Percentiles rank a stretch among this genome's conserved stretches.
phyloP scores from a whole-genome alignment of 1,284 basidiomycete species.

The Papiliotrema terrestris region DNA sequence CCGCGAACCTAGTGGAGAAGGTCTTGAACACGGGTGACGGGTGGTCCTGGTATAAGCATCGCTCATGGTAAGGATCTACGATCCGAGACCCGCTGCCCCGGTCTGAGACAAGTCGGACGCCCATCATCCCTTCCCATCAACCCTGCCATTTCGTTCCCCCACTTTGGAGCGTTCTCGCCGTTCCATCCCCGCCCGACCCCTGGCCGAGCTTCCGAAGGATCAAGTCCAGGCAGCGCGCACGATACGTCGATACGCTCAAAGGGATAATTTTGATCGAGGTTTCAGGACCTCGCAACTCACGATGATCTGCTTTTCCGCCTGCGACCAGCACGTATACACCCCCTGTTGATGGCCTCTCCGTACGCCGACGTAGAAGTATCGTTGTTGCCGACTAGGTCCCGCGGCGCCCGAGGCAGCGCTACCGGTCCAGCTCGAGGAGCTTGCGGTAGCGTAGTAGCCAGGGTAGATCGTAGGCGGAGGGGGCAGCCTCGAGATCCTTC shows the following conservation, averaged over 20 bases:
- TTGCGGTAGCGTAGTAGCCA: background rate
- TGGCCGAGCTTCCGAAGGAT: too few species aligned
- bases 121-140: too few species aligned
- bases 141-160: background rate
- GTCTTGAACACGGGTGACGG: slow-evolving; percentile 26
- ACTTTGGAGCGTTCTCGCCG: too few species aligned
- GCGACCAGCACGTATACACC: slow-evolving; percentile 26
- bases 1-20: slow-evolving; percentile 32
- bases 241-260: too few species aligned
- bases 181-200: too few species aligned
- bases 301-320: slow-evolving; percentile 25
- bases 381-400: slow-evolving; percentile 7
- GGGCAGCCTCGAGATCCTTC: slow-evolving; percentile 20
- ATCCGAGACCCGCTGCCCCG: too few species aligned
- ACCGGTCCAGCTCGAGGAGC: background rate
- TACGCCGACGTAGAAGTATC: slow-evolving; percentile 30
- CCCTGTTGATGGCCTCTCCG: slow-evolving; percentile 21
- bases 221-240: too few species aligned
- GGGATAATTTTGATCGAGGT: too few species aligned
- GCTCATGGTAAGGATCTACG: too few species aligned
- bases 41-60: slow-evolving; percentile 11
- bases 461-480: slow-evolving; percentile 14
- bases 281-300: slow-evolving; percentile 19
- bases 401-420: background rate
- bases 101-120: too few species aligned